phyloP scores from a whole-genome alignment of 371 early-diverging fungal species.

The Mucor irregularis region DNA sequence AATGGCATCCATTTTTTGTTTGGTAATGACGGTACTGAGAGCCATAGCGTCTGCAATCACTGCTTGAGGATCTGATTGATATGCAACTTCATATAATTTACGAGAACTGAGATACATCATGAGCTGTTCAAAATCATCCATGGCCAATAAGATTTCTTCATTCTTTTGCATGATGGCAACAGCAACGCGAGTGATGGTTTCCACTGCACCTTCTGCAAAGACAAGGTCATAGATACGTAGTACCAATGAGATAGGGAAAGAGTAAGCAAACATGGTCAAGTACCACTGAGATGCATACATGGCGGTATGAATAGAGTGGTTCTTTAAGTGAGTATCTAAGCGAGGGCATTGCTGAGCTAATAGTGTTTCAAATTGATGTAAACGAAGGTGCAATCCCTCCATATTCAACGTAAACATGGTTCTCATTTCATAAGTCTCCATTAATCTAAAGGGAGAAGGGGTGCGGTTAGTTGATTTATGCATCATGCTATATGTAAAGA shows the following conservation, averaged over 20 bases:
- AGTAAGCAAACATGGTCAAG: constrained; percentile 93
- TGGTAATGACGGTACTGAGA: constrained; percentile 68
- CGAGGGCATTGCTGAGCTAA: constrained; percentile 79
- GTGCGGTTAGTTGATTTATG: constrained; percentile 31
- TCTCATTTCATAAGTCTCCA: constrained; percentile 86
- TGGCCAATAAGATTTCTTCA: constrained; percentile 64
- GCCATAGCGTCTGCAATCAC: constrained; percentile 80
- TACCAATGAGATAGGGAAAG: constrained; percentile 87
- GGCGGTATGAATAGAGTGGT: constrained; percentile 75
- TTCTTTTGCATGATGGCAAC: constrained; percentile 86
- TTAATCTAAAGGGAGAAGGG: constrained; percentile 50
- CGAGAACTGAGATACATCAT: constrained; percentile 79
- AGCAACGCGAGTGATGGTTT: constrained; percentile 85
- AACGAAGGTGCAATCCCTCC: constrained; percentile 83
- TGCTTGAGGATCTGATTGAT: constrained; percentile 60
- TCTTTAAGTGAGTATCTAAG: constrained; percentile 70
- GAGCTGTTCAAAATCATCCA: constrained; percentile 83
- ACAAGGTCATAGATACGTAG: constrained; percentile 90
- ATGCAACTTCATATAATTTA: constrained; percentile 76
- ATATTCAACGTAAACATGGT: constrained; percentile 84
- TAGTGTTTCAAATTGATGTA: constrained; percentile 88
- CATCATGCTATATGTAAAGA: constrained; percentile 24
- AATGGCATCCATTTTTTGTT: constrained; percentile 71
- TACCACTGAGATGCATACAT: constrained; percentile 97
- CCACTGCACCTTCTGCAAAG: constrained; percentile 86